Evolutionary conservation across 73 alveolate species (phyloP), one percentile per base, ranked within the genome.

Genomic region (Paramecium pentaurelia): DNA sequence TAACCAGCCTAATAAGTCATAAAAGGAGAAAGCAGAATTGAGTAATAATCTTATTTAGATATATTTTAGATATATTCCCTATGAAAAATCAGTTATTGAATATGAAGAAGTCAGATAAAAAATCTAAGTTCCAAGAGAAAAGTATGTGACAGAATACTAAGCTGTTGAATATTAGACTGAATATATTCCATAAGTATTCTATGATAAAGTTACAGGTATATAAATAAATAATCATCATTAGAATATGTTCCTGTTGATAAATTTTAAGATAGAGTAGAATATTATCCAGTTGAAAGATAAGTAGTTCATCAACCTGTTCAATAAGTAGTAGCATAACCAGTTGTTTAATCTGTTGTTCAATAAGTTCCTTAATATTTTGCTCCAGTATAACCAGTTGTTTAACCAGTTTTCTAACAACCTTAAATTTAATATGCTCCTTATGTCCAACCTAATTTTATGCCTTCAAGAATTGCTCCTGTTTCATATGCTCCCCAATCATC

Each of bases 191-290:
- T 71, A 71, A 32, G 60, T 71, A 20, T 71, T 32, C 22, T 71
- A 71, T 32, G 86, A 71, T 30, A 71, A 71, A 32, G 86, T 73
- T 14, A 73, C 64, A 34, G 60, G 60, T 73, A 34, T 11, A 4
- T 32, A 32, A 25, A 28, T 25, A 64, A 22, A 25, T 32, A 1
- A 8, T 0, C 3, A 80, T 80, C 16, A 6, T 38, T 71, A 71
- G 94, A 89, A 37, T 89, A 89, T 70, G 80, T 89, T 25, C 94
- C 92, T 54, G 77, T 37, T 25, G 94, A 89, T 34, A 71, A 92
- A 47, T 59, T 45, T 47, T 40, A 89, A 89, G 94, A 89, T 18
- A 89, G 92, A 89, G 92, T 89, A 42, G 86, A 89, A 89, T 89
- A 89, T 16, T 83, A 71, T 47, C 92, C 92, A 25, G 64, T 89